These are phyloP conservation scores for Lipomyces orientalis DNA, from an alignment of 805 yeast species.

Conservation along the genomic window DNA sequence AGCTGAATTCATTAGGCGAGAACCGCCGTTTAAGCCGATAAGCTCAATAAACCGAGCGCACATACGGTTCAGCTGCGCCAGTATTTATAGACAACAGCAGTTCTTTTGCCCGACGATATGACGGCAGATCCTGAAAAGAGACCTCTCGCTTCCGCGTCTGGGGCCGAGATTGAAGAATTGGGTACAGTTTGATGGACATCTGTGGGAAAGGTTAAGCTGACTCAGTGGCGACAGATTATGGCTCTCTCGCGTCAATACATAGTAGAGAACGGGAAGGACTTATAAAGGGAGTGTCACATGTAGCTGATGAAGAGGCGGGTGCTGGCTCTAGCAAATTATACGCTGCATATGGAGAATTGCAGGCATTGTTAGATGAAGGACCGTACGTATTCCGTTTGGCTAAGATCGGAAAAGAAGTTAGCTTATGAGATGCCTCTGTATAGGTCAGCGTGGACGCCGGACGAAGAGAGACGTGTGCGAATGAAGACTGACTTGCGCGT, in stretches of 20 bases:
- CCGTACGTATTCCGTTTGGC: slow-evolving; percentile 15
- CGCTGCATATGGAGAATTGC: slow-evolving; percentile 27
- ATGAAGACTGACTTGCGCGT: slow-evolving; percentile 63
- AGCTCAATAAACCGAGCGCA: background rate
- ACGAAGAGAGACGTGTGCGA: slow-evolving; percentile 57
- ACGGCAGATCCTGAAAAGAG: slow-evolving; percentile 9
- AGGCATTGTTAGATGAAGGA: slow-evolving; percentile 27
- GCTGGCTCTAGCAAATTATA: background rate
- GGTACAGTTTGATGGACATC: background rate
- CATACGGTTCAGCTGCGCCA: background rate
- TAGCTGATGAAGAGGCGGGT: slow-evolving; percentile 6
- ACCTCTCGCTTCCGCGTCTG: background rate
- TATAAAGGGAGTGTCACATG: background rate
- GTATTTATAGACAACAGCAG: background rate
- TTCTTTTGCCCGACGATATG: background rate
- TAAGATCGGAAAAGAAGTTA: background rate
- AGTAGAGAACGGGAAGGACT: slow-evolving; percentile 10
- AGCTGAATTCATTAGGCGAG: background rate
- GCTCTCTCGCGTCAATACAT: slow-evolving; percentile 22
- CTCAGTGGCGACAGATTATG: slow-evolving; percentile 17
- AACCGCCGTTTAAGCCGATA: background rate
- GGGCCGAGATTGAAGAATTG: background rate
- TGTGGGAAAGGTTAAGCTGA: background rate
- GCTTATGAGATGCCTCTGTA: slow-evolving; percentile 7
- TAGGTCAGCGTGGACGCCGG: slow-evolving; percentile 52